Percentiles rank a stretch among this genome's conserved stretches.
phyloP scores from a whole-genome alignment of 345 rosid genomes.

The Eucalyptus regnans region DNA sequence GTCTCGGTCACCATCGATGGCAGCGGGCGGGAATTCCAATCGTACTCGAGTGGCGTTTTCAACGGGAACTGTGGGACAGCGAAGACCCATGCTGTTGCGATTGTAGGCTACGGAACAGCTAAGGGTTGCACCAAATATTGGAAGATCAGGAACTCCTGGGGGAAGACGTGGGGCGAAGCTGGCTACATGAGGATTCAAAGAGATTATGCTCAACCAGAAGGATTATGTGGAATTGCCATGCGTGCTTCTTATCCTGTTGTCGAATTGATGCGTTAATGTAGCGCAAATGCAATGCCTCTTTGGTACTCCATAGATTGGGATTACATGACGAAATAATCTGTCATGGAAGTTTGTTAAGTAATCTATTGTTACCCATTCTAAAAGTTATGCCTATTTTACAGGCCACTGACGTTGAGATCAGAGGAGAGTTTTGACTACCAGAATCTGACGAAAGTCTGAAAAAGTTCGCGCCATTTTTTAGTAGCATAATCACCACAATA shows the following conservation, averaged over 20 bases:
- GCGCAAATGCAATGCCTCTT: background rate
- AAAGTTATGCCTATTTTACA: background rate
- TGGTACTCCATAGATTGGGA: background rate
- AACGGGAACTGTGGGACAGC: slow-evolving; percentile 16
- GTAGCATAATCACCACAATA: background rate
- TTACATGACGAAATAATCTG: background rate
- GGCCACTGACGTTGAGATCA: background rate
- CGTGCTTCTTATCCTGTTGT: background rate
- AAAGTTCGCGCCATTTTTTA: background rate
- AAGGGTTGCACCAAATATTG: slow-evolving; percentile 33
- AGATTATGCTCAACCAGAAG: slow-evolving; percentile 20
- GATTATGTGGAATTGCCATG: slow-evolving; percentile 33
- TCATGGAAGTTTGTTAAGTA: background rate
- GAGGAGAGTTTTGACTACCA: background rate
- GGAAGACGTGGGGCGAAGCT: slow-evolving; percentile 41
- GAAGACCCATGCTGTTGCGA: slow-evolving; percentile 30
- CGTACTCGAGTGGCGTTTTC: slow-evolving; percentile 33
- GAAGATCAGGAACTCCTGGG: slow-evolving; percentile 65
- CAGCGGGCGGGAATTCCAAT: slow-evolving; percentile 5
- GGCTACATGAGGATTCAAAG: slow-evolving; percentile 47
- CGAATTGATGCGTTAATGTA: background rate
- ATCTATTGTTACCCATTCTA: background rate
- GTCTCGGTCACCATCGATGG: slow-evolving; percentile 30
- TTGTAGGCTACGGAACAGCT: slow-evolving; percentile 37
- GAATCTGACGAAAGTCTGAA: background rate